These are phyloP conservation scores for Fusarium coffeatum DNA, from an alignment of 2,329 filamentous ascomycete species.

Conservation along the genomic window DNA sequence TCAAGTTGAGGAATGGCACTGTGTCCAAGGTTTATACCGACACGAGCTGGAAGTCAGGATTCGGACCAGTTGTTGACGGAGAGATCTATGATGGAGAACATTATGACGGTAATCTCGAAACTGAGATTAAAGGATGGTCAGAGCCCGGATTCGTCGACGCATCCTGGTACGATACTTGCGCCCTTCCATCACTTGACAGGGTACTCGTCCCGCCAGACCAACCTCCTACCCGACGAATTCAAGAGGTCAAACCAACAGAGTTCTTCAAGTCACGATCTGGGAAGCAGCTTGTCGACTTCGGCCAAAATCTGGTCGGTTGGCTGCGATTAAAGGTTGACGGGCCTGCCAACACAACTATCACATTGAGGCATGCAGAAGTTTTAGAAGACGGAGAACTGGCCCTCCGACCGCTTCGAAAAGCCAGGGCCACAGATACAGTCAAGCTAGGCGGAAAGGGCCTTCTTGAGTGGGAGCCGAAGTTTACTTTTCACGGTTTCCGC, in stretches of 20 bases:
- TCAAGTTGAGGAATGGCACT: constrained; percentile 39
- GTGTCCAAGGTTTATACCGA: constrained; percentile 50
- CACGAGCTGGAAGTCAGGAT: constrained; percentile 41
- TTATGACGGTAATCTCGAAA: constrained; percentile 58
- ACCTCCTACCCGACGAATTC: constrained; percentile 54
- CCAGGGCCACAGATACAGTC: not conserved
- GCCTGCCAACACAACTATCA: not conserved
- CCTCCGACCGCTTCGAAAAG: not conserved
- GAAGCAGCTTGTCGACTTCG: constrained; percentile 13
- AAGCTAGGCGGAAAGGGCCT: not conserved
- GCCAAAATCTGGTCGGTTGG: constrained; percentile 17
- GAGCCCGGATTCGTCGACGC: constrained; percentile 43
- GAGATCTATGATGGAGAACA: constrained; percentile 65
- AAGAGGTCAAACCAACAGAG: constrained; percentile 48
- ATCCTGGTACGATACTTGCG: constrained; percentile 48
- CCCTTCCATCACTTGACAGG: not conserved
- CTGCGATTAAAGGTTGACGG: not conserved
- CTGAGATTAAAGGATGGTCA: constrained; percentile 37
- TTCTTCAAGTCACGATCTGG: constrained; percentile 51
- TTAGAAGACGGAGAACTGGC: constrained; percentile 16
- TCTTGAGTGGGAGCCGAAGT: constrained; percentile 54
- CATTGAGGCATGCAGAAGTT: constrained; percentile 16
- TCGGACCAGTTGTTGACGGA: not conserved
- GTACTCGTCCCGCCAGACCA: constrained; percentile 51
- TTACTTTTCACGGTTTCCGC: constrained; percentile 66